Evolutionary conservation across 164 flowering plant species (phyloP).

Genomic region (Tinospora cordifolia): DNA sequence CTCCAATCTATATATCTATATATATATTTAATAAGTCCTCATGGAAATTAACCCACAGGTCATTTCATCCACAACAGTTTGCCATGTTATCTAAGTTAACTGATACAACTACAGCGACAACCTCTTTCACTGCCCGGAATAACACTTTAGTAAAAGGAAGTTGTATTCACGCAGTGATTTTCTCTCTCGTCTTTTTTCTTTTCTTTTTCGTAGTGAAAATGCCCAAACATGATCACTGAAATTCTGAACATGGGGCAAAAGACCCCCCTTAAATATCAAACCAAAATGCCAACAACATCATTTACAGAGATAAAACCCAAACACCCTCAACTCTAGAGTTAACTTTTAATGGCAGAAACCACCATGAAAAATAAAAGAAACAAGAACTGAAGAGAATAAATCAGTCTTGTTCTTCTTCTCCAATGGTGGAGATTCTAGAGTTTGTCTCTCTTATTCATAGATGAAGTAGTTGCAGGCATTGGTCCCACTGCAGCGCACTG

Average conservation of each 20-base stretch:
- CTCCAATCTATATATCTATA: too few relatives aligned
- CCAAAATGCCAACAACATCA: not conserved
- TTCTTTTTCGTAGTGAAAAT: not conserved
- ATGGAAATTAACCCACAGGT: too few relatives aligned
- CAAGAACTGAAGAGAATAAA: not conserved
- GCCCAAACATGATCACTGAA: conserved; percentile 3
- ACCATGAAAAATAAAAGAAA: not conserved
- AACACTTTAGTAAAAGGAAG: not conserved
- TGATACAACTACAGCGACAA: not conserved
- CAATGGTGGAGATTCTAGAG: conserved; percentile 10
- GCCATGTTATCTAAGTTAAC: not conserved
- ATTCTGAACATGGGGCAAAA: not conserved
- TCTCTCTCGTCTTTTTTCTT: too few relatives aligned
- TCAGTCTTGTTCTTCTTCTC: not conserved
- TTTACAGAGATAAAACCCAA: not conserved
- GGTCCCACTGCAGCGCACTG: conserved; percentile 21
- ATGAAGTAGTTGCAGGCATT: not conserved
- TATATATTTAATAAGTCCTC: too few relatives aligned
- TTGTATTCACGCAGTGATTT: not conserved
- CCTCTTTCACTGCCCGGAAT: not conserved
- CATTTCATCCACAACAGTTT: too few relatives aligned
- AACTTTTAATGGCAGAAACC: too few relatives aligned
- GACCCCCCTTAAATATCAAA: not conserved
- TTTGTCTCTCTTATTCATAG: conserved; percentile 7
- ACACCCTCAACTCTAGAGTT: not conserved